phyloP scores from a whole-genome alignment of 495 filamentous ascomycete species.

The Pyrenula aspistea region DNA sequence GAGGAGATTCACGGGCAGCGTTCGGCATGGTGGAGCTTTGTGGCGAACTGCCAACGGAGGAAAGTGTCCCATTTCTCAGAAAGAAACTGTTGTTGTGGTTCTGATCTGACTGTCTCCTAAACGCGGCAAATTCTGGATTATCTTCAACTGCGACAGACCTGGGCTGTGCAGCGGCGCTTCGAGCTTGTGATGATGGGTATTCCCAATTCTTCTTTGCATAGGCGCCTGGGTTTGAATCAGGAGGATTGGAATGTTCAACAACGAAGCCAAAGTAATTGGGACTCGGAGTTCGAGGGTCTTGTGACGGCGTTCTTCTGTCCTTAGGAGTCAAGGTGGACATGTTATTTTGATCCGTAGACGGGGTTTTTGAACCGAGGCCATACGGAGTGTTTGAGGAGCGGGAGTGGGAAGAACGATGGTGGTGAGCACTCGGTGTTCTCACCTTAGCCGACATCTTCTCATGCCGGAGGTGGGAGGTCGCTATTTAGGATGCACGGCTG shows the following conservation, averaged over 20 bases:
- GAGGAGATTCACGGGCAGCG: not conserved
- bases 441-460: not conserved
- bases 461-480: not conserved
- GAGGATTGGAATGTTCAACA: conserved; percentile 45
- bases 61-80: conserved; percentile 18
- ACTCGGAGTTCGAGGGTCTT: conserved; percentile 31
- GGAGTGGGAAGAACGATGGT: not conserved
- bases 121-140: conserved; percentile 66
- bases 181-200: conserved; percentile 51
- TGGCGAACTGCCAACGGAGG: conserved; percentile 11
- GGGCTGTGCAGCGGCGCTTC: conserved; percentile 56
- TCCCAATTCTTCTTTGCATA: conserved; percentile 58
- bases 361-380: not conserved
- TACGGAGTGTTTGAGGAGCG: not conserved
- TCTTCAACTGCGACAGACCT: conserved; percentile 56
- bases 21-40: not conserved
- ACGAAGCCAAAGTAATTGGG: conserved; percentile 78
- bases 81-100: conserved; percentile 43
- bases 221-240: conserved; percentile 44
- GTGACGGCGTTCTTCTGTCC: not conserved
- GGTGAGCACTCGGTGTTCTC: not conserved
- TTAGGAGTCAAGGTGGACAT: not conserved
- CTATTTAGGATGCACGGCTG: not conserved
- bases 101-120: conserved; percentile 55
- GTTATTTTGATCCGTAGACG: not conserved